phyloP scores from a whole-genome alignment of 345 rosid genomes.

The Corchorus olitorius region DNA sequence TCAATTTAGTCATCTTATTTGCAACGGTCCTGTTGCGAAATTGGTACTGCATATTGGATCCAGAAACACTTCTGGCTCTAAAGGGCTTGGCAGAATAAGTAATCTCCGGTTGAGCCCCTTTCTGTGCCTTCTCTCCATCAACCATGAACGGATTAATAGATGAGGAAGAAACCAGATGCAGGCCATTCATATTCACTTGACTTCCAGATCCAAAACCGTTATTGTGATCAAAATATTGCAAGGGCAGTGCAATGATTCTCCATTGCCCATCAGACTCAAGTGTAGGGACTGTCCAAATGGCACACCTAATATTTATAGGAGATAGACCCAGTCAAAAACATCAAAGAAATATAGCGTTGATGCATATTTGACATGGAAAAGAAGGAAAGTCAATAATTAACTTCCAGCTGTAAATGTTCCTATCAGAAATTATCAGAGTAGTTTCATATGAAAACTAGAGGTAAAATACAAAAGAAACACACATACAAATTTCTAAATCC shows the following conservation, averaged over 20 bases:
- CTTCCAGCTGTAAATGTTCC: constrained; percentile 3
- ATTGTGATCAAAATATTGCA: constrained; percentile 32
- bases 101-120: constrained; percentile 27
- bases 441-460: background rate
- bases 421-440: background rate
- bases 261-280: constrained; percentile 38
- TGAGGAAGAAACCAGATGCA: constrained; percentile 30
- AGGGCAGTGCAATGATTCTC: constrained; percentile 37
- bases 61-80: constrained; percentile 28
- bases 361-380: background rate
- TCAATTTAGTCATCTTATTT: constrained; percentile 25
- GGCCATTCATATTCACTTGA: constrained; percentile 39
- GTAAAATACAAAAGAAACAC: background rate
- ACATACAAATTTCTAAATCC: background rate
- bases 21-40: constrained; percentile 27
- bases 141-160: constrained; percentile 30
- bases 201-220: constrained; percentile 29
- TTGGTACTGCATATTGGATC: constrained; percentile 31
- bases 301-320: constrained; percentile 27
- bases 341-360: background rate
- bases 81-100: constrained; percentile 25
- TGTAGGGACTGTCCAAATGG: constrained; percentile 34
- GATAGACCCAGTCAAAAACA: constrained; percentile 1
- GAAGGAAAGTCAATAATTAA: background rate
- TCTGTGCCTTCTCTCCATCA: constrained; percentile 22